Evolutionary conservation across 352 stramenopile species (phyloP).

Genomic region (Globisporangium middletonii): DNA sequence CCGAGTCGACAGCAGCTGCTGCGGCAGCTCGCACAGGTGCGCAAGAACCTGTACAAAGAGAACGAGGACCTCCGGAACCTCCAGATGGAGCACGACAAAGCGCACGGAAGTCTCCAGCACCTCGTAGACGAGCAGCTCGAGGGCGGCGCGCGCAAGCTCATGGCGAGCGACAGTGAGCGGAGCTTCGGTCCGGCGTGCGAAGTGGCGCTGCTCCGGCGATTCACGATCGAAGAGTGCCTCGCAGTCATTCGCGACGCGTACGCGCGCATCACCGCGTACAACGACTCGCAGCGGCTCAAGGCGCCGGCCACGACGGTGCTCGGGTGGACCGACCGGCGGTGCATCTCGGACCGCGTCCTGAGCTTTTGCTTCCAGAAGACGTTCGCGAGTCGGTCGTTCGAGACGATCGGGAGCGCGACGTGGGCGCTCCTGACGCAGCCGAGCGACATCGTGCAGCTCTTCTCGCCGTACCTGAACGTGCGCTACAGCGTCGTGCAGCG

Average conservation of each 20-base stretch:
- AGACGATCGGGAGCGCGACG: conserved; percentile 21
- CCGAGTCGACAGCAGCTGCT: conserved; percentile 15
- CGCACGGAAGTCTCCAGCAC: conserved; percentile 38
- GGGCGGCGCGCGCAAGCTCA: conserved; percentile 14
- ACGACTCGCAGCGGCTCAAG: conserved; percentile 30
- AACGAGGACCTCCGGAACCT: conserved; percentile 31
- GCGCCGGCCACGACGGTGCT: conserved; percentile 25
- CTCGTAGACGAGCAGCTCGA: conserved; percentile 31
- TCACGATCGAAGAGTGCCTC: conserved; percentile 38
- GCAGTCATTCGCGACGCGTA: conserved; percentile 35
- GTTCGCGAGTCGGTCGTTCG: conserved; percentile 21
- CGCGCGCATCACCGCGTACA: conserved; percentile 24
- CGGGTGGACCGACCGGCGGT: conserved; percentile 35
- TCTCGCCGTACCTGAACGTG: conserved; percentile 40
- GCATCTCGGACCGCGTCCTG: conserved; percentile 19
- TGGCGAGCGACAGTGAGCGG: conserved; percentile 6
- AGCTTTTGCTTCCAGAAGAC: conserved; percentile 39
- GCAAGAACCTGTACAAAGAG: conserved; percentile 34
- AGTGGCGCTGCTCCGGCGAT: conserved; percentile 27
- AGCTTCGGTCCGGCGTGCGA: conserved; percentile 19
- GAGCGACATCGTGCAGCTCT: conserved; percentile 22
- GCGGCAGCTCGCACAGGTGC: conserved; percentile 25
- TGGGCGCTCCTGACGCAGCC: conserved; percentile 27
- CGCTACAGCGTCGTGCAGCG: conserved; percentile 26
- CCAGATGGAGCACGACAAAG: conserved; percentile 38